phyloP scores from a whole-genome alignment of 306 rosid species.

The Oxytropis ochrocephala region DNA sequence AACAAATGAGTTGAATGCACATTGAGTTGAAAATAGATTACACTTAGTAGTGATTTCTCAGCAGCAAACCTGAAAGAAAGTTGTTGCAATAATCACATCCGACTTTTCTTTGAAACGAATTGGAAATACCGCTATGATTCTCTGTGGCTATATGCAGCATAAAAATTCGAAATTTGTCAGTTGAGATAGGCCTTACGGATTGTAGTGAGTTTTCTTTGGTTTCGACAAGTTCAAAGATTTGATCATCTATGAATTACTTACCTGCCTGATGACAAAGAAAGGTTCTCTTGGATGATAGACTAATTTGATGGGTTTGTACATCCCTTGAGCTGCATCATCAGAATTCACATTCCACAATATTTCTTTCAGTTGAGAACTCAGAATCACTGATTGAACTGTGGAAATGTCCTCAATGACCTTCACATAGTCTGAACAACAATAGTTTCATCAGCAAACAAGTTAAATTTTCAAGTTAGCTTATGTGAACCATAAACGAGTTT shows the following conservation, averaged over 20 bases:
- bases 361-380: slow-evolving; percentile 78
- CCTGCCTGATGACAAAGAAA: slow-evolving; percentile 85
- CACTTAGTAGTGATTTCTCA: neutral
- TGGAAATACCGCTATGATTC: slow-evolving; percentile 69
- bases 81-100: slow-evolving; percentile 73
- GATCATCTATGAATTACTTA: slow-evolving; percentile 45
- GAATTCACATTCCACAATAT: slow-evolving; percentile 55
- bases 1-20: neutral
- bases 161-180: neutral
- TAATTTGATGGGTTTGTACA: slow-evolving; percentile 70
- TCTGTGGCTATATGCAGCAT: slow-evolving; percentile 56
- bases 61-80: slow-evolving; percentile 77
- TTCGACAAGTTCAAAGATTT: neutral
- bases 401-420: slow-evolving; percentile 59
- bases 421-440: slow-evolving; percentile 49
- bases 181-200: neutral
- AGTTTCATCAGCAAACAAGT: slow-evolving; percentile 10
- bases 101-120: slow-evolving; percentile 68
- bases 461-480: neutral
- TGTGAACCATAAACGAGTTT: neutral
- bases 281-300: slow-evolving; percentile 80
- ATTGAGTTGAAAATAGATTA: neutral
- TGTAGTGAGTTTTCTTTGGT: neutral
- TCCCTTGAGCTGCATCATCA: slow-evolving; percentile 40
- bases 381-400: slow-evolving; percentile 56